Evolutionary conservation across 371 early-diverging fungal species (phyloP), one percentile per base, ranked within the genome.

Genomic region (Mortierella sp.): DNA sequence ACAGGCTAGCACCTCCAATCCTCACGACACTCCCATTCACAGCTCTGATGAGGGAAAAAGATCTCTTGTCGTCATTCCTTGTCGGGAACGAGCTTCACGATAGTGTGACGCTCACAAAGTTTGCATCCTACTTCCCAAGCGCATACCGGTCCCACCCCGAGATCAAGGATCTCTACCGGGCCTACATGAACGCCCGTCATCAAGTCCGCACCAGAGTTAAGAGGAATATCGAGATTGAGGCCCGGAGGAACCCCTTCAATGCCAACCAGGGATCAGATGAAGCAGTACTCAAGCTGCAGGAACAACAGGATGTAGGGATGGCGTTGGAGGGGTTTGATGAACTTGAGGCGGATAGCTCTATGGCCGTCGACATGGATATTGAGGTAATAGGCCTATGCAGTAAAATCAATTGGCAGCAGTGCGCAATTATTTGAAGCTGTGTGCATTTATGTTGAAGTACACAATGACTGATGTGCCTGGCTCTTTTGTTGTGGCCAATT

Each of bases 11-110:
- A n/a, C 16, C 50, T 65, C 6, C 24, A 50, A 58, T 47, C 8
- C 41, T 31, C 67, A 55, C n/a, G 65, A 48, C 41, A 43, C 24
- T 24, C 41, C n/a, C 64, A 10, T 48, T 9, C 65, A 29, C 37
- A 31, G 45, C 6, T 26, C 47, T 31, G 10, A 83, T 83, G 84
- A 78, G 73, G 39, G 84, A 83, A 58, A 78, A 79, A 24, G 84
- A 83, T 70, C 73, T 83, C 8, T 55, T 83, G 13, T 1, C 76
- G 9, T 73, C 70, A 55, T 83, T 83, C 64, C 79, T 83, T 2
- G 76, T 83, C 22, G 84, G 79, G 48, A 83, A 79, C 44, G 84
- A 79, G n/a, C 70, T 83, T 1, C 84, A 79, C 63, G 84, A 83
- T 64, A 75, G 73, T 29, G 70, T 83, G n/a, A 73, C 84, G 13